Evolutionary conservation across 768 basidiomycete genomes (phyloP), one percentile per base, ranked within the genome.

Genomic region (Phanerochaete sordida): DNA sequence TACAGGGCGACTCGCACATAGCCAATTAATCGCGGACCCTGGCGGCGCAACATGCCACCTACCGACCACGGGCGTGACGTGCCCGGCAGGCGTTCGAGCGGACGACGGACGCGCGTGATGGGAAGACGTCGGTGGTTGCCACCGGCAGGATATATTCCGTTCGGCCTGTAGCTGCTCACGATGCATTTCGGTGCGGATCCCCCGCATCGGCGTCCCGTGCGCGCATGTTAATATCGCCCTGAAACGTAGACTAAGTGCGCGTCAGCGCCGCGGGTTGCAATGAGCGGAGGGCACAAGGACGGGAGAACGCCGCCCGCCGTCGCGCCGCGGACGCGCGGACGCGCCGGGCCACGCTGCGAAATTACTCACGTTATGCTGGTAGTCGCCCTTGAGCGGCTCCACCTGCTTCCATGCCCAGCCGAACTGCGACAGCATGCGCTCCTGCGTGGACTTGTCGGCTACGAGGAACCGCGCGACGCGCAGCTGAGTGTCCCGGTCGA

Each of bases 331-430:
- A 5, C 28, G 13, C 50, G 28, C 13, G 15, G n/a, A 21, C 30
- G 50, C 7, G 19, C 8, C 48, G 48, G 7, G 50, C 50, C 13
- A 45, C 19, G 23, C n/a, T n/a, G n/a, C n/a, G n/a, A n/a, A 4
- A 56, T 24, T n/a, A 70, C 80, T 62, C 63, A 84, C 82, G 61
- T 80, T 76, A 30, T 67, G 65, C 35, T 73, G 66, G 64, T 76
- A 84, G 3, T 70, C 69, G 0, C 75, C 68, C 37, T 72, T 62
- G 45, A 87, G 72, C 2, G 81, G 76, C 15, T 73, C 64, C 21
- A 80, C 79, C 56, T 81, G 79, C 43, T 78, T 74, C 72, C 73
- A 83, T 0, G 77, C 75, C 86, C 85, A 87, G 0, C 73, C 71
- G 66, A 74, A 85, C 55, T 83, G 75, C 28, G 62, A 64, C 67